Percentiles rank a stretch among this genome's conserved stretches.
phyloP scores from a whole-genome alignment of 768 basidiomycete species.

The Amanita pallidorosea region DNA sequence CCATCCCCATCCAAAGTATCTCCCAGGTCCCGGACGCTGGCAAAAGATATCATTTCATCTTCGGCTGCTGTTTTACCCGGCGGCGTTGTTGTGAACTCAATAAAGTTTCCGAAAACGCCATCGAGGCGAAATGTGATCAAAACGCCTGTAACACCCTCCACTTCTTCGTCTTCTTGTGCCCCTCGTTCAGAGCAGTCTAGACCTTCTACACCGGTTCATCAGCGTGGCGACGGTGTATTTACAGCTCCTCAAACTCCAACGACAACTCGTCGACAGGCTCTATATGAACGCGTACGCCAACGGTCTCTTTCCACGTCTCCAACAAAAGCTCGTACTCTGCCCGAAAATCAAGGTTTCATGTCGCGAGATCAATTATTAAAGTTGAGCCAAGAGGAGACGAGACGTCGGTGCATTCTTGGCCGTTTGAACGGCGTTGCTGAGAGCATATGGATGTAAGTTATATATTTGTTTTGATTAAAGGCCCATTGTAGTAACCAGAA shows the following conservation, averaged over 20 bases:
- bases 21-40: constrained; percentile 24
- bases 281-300: constrained; percentile 74
- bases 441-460: constrained; percentile 76
- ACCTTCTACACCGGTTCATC: constrained; percentile 60
- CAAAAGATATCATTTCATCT: constrained; percentile 32
- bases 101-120: constrained; percentile 58
- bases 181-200: constrained; percentile 24
- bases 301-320: constrained; percentile 61
- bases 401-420: constrained; percentile 66
- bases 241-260: constrained; percentile 62
- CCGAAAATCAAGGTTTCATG: constrained; percentile 33
- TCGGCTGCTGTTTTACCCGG: constrained; percentile 37
- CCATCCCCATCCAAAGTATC: constrained; percentile 27
- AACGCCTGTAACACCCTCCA: constrained; percentile 33
- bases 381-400: constrained; percentile 69
- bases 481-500: not conserved
- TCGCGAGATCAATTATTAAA: constrained; percentile 60
- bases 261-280: constrained; percentile 65
- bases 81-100: constrained; percentile 33
- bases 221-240: constrained; percentile 39
- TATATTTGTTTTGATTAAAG: constrained; percentile 2
- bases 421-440: constrained; percentile 76
- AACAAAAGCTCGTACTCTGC: constrained; percentile 34
- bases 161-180: constrained; percentile 27
- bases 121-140: constrained; percentile 34